Conservation (phyloP, 2,329 filamentous ascomycete genomes). For the Diplodia sapinea region DNA sequence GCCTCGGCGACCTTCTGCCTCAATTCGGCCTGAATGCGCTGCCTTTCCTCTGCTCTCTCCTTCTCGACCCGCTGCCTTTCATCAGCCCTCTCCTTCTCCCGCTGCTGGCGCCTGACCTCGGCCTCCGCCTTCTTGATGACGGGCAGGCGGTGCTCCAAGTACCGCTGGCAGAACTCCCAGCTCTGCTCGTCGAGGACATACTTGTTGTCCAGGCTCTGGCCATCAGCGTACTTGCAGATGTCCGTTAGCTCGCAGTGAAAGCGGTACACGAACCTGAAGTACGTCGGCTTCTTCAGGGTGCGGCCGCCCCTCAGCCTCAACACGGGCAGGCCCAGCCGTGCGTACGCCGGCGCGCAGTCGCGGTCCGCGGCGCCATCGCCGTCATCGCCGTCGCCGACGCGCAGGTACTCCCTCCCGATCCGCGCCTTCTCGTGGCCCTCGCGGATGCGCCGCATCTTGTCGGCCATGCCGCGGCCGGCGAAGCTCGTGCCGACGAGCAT, state of each 20-base stretch:
- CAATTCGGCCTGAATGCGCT: not conserved
- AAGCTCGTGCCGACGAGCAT: not conserved
- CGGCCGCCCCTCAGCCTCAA: not conserved
- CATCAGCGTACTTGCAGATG: not conserved
- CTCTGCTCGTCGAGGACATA: not conserved
- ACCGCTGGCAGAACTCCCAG: not conserved
- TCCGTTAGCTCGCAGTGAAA: not conserved
- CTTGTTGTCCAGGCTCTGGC: not conserved
- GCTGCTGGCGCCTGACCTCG: not conserved
- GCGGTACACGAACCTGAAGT: not conserved
- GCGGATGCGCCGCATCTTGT: not conserved
- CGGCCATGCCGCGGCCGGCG: not conserved
- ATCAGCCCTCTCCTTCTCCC: not conserved
- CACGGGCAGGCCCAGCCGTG: not conserved
- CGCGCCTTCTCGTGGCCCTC: not conserved
- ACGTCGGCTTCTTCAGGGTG: not conserved
- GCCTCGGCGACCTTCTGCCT: not conserved
- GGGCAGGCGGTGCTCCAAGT: not conserved
- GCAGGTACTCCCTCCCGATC: not conserved
- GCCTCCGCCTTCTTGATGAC: not conserved
- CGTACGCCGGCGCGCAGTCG: not conserved
- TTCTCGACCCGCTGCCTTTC: not conserved
- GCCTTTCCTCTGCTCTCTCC: not conserved
- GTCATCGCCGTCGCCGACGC: not conserved
- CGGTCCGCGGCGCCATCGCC: too few relatives aligned